phyloP scores from a whole-genome alignment of 257 asterid genomes.

The Salvia splendens region DNA sequence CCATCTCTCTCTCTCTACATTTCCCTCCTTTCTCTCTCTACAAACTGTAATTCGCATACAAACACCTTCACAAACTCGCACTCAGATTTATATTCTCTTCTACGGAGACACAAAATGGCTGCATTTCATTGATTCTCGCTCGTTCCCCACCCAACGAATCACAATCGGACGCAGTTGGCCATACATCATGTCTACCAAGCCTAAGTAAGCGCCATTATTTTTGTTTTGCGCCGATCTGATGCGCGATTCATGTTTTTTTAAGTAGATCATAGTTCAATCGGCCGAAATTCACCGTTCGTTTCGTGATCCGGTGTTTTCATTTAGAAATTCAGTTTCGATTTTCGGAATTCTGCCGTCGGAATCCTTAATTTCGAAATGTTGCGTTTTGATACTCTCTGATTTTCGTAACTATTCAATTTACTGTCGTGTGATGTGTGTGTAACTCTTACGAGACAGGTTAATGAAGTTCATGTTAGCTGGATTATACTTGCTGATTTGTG shows the following conservation, averaged over 20 bases:
- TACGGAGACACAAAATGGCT: conserved; percentile 26
- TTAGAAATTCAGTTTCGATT: conserved; percentile 3
- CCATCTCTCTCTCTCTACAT: not conserved
- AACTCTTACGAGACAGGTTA: not conserved
- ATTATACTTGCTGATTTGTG: not conserved
- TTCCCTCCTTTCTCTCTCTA: conserved; percentile 7
- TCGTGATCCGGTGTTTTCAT: conserved; percentile 14
- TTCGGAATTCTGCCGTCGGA: not conserved
- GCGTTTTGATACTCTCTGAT: not conserved
- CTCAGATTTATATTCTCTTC: conserved; percentile 12
- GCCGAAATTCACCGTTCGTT: conserved; percentile 6
- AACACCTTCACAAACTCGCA: conserved; percentile 2
- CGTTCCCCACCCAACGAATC: conserved; percentile 20
- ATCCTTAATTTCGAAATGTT: conserved; percentile 33
- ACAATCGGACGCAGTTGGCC: not conserved
- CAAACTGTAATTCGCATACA: not conserved
- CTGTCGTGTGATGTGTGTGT: too few species aligned
- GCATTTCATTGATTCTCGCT: conserved; percentile 27
- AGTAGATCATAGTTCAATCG: conserved; percentile 10
- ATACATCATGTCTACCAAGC: conserved; percentile 63
- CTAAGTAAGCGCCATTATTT: conserved; percentile 45
- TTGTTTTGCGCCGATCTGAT: conserved; percentile 40
- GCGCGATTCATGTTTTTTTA: conserved; percentile 32
- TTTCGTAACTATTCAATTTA: not conserved
- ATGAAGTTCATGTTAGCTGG: not conserved